Base-by-base conservation (phyloP, 345 rosid genomes). In the Abelmoschus esculentus region DNA sequence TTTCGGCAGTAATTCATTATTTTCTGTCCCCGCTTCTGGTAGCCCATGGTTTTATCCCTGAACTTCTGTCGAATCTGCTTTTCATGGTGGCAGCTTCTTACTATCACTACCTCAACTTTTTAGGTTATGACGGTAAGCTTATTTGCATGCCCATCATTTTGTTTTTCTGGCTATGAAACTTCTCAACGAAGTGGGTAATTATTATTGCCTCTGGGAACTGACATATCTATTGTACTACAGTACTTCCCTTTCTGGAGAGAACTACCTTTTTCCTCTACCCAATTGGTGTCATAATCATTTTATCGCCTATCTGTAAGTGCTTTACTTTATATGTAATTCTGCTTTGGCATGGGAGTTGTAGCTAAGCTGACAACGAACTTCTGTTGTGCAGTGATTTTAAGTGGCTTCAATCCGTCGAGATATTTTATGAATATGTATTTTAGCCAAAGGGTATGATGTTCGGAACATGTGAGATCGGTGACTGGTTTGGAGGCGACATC, bases 371-470 rank as follows among this genome's bases (percentile, higher is more conserved):
- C 56, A 54, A 19, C 61, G 14, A 46, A n/a, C n/a, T n/a, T n/a
- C 29, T 46, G 14, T n/a, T 69, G 44, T 87, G 83, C 97, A 95
- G 99, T 91, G 82, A 89, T 90, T 73, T 81, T 96, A 76, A 84
- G 92, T 56, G 98, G 99, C 77, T 90, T 92, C 87, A 96, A 90
- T 83, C 99, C 99, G 7, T 91, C 98, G 34, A 90, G 96, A 89
- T 92, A 96, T 72, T 83, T 92, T 74, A 85, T 96, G 99, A 92
- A 89, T 79, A 71, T 88, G 76, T 88, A 92, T 82, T 92, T 96
- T 71, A 89, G 97, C 77, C 92, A 86, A 66, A 77, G 87, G 81
- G 78, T 83, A 76, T 89, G 82, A 89, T 76, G 56, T 59, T 49
- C 69, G 70, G 55, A 60, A 5, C 19, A n/a, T n/a, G 28, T 26